Evolutionary conservation across 805 yeast genomes (phyloP).

Genomic region (Candida hispaniensis): DNA sequence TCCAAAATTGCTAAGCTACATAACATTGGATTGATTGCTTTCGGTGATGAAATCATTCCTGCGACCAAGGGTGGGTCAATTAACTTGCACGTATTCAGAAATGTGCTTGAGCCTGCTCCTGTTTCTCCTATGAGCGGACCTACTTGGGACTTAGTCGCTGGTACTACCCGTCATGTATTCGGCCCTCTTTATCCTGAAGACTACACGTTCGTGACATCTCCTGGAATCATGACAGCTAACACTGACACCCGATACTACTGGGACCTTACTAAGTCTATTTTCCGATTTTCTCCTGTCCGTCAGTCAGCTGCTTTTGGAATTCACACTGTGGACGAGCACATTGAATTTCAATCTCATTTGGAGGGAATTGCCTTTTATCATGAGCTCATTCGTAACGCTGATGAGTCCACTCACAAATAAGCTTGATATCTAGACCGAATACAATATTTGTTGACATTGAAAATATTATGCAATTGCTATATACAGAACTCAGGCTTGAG

Average conservation of each 20-base stretch:
- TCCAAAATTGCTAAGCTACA: slow-evolving; percentile 36
- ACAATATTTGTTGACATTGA: no score
- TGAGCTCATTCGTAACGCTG: slow-evolving; percentile 26
- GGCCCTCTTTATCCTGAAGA: slow-evolving; percentile 31
- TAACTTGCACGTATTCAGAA: slow-evolving; percentile 6
- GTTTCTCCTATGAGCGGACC: slow-evolving; percentile 30
- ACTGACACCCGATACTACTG: slow-evolving; percentile 60
- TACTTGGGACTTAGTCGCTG: slow-evolving; percentile 46
- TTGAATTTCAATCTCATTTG: slow-evolving; percentile 44
- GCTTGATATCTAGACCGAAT: no score
- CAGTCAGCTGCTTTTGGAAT: slow-evolving; percentile 27
- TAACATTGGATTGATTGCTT: slow-evolving; percentile 38
- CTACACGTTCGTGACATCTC: slow-evolving; percentile 38
- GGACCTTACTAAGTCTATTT: slow-evolving; percentile 48
- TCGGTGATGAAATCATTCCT: slow-evolving; percentile 26
- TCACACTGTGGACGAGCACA: slow-evolving; percentile 55
- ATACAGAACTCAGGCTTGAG: no score
- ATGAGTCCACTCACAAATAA: no score
- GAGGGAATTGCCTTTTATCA: slow-evolving; percentile 27
- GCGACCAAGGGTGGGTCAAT: slow-evolving; percentile 20
- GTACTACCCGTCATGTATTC: slow-evolving; percentile 48
- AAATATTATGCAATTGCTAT: no score
- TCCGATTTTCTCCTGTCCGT: slow-evolving; percentile 42
- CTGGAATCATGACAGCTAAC: slow-evolving; percentile 52
- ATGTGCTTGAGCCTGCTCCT: slow-evolving; percentile 41